Conservation (phyloP, 129 eudicot species). For the Saposhnikovia divaricata region DNA sequence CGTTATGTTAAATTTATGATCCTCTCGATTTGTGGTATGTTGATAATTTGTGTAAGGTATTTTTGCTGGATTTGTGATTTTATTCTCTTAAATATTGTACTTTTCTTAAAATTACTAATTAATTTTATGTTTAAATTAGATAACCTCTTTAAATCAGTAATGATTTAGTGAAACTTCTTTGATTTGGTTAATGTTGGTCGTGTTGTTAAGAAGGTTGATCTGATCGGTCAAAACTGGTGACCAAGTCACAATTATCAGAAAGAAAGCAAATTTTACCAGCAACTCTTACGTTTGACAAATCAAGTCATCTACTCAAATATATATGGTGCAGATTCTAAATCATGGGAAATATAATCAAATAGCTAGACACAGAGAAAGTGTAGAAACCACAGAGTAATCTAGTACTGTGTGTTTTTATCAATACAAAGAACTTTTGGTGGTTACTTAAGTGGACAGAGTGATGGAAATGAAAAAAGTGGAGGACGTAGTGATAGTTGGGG, state of each 20-base stretch:
- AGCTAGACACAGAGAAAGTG: background rate
- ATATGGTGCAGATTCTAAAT: background rate
- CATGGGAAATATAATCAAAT: background rate
- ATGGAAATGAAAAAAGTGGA: background rate
- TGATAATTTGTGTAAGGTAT: too few species aligned
- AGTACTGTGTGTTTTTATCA: background rate
- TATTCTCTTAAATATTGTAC: too few species aligned
- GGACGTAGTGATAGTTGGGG: slow-evolving; percentile 11
- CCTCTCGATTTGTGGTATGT: too few species aligned
- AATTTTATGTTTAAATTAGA: too few species aligned
- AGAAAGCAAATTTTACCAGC: background rate
- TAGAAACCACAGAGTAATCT: background rate
- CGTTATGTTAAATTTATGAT: too few species aligned
- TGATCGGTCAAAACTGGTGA: background rate
- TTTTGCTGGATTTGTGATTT: too few species aligned
- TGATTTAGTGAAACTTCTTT: too few species aligned
- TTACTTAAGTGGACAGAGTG: background rate
- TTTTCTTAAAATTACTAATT: too few species aligned
- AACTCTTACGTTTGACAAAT: background rate
- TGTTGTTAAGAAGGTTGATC: background rate
- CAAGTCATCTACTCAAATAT: too few species aligned
- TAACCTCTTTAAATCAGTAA: too few species aligned
- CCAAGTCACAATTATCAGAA: background rate
- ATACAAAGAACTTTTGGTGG: background rate
- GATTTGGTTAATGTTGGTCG: too few species aligned